Percentiles rank a stretch among this genome's conserved stretches.
phyloP scores from a whole-genome alignment of 306 rosid genomes.

The Sicyos baderoa region DNA sequence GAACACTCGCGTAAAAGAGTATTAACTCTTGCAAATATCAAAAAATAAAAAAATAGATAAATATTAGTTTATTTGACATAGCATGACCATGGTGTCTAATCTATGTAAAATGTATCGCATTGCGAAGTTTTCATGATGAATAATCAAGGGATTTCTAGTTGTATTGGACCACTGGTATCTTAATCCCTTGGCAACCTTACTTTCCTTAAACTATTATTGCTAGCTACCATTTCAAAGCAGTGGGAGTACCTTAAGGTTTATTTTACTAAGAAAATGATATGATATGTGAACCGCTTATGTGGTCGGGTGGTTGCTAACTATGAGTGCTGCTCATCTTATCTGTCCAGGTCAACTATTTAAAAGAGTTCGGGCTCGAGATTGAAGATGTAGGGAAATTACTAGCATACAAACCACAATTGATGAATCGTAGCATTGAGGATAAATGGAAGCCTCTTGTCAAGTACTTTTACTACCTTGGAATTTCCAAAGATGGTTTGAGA shows the following conservation, averaged over 20 bases:
- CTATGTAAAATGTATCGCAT: not conserved
- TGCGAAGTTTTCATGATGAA: conserved; percentile 5
- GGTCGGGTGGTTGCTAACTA: not conserved
- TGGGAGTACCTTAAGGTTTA: not conserved
- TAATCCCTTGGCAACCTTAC: not conserved
- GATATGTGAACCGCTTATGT: not conserved
- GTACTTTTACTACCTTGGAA: conserved; percentile 71
- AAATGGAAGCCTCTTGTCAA: conserved; percentile 85
- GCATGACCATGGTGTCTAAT: not conserved
- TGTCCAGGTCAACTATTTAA: conserved; percentile 67
- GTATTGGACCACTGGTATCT: too few relatives aligned
- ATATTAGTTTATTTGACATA: not conserved
- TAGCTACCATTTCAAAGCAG: not conserved
- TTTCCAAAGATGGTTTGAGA: conserved; percentile 80
- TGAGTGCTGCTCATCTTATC: conserved; percentile 23
- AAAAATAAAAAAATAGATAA: not conserved
- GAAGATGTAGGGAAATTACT: conserved; percentile 71
- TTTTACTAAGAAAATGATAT: not conserved
- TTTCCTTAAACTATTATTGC: not conserved
- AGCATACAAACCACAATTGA: conserved; percentile 78
- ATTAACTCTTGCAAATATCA: too few relatives aligned
- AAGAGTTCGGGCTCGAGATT: conserved; percentile 69
- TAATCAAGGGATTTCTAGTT: not conserved
- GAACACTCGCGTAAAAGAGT: too few relatives aligned
- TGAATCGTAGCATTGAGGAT: conserved; percentile 85